Base-by-base conservation (phyloP, 495 filamentous ascomycete species). In the Aspergillus biplanus region DNA sequence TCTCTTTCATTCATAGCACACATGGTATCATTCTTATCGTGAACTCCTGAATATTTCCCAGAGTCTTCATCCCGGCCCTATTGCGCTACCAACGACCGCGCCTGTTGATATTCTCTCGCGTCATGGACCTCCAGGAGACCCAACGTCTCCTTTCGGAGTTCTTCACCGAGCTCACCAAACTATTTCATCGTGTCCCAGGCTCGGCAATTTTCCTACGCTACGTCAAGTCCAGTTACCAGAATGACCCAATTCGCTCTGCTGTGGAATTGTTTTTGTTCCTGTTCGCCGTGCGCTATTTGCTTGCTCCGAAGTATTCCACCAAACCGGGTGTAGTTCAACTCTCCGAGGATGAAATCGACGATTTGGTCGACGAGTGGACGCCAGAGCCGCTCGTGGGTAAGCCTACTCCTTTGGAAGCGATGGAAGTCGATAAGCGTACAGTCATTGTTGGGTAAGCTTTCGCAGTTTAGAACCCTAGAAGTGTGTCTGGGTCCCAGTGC, bases 281-380 rank as follows among this genome's bases (percentile, higher is more conserved):
- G 53, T 99, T 99, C 78, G 94, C 93, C 55, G 87, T 99, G 21
- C 86, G 93, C 50, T 99, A 99, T 70, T 82, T 99, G 18, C 82
- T 98, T 47, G 88, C 92, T 42, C 93, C 96, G 3, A 90, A 88
- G 47, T 99, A 98, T 76, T 90, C 90, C 56, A 97, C 93, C 59
- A 94, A 90, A 70, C 87, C 89, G 55, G 93, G 92, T 65, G 90
- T 93, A 65, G 92, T 97, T 55, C 87, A 90, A 65, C 77, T 99
- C 62, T 90, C 90, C 11, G 95, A 98, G 66, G 92, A 96, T 75
- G 95, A 99, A 77, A 94, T 99, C 65, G 95, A 99, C 71, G 95
- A 99, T 66, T 81, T 98, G 31, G 91, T 99, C 18, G 94, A 96
- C 52, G 95, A 99, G 64, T 99, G 95, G 95, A 91, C 87, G 3